Evolutionary conservation across 306 rosid genomes (phyloP).

Genomic region (Alnus rubra): DNA sequence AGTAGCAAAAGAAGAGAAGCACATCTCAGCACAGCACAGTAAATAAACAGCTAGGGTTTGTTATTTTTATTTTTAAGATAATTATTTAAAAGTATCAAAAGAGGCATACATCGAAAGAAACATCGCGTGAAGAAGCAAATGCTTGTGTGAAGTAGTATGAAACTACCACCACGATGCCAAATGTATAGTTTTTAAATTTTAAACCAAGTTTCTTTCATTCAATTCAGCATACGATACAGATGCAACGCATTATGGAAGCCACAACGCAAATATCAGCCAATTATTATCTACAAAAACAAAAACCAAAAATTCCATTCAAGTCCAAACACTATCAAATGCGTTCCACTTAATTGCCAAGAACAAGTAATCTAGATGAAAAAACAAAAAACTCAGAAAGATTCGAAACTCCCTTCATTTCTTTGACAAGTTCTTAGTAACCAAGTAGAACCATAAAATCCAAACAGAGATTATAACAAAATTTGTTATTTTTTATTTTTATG

Average conservation of each 20-base stretch:
- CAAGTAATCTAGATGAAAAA: not conserved
- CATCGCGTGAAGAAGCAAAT: not conserved
- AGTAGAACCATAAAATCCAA: not conserved
- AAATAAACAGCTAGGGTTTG: slow-evolving; percentile 1
- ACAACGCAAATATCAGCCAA: too few relatives aligned
- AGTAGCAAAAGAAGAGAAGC: not conserved
- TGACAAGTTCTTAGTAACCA: not conserved
- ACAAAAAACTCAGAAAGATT: not conserved
- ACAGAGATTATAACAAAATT: not conserved
- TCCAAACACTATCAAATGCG: too few relatives aligned
- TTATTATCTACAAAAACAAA: too few relatives aligned
- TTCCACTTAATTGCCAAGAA: too few relatives aligned
- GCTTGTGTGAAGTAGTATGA: not conserved
- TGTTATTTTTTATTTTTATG: not conserved
- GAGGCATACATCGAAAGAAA: not conserved
- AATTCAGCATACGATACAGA: too few relatives aligned
- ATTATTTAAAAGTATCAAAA: not conserved
- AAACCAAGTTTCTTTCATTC: too few relatives aligned
- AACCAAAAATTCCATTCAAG: too few relatives aligned
- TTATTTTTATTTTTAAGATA: not conserved
- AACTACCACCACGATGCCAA: not conserved
- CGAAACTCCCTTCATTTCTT: not conserved
- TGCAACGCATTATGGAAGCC: too few relatives aligned
- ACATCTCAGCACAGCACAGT: not conserved
- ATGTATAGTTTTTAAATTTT: not conserved